Conservation (phyloP, 257 asterid genomes). For the Penstemon newberryi region DNA sequence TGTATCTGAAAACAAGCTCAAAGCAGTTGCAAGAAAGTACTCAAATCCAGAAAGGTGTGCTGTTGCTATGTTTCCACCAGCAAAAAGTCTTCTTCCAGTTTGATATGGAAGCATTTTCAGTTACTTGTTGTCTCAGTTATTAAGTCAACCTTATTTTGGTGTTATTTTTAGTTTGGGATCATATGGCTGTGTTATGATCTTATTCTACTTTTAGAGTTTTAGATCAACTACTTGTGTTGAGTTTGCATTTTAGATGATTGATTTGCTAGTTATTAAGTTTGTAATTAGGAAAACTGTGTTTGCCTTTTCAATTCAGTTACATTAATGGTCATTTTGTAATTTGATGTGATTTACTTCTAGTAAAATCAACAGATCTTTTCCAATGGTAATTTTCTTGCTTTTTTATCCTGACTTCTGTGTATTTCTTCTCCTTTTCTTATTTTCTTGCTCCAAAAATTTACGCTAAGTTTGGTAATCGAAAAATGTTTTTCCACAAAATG, state of each 20-base stretch:
- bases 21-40: conserved; percentile 59
- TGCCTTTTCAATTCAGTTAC: too few species aligned
- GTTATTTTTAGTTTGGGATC: neutral
- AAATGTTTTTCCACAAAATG: too few species aligned
- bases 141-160: too few species aligned
- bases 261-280: neutral
- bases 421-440: too few species aligned
- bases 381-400: too few species aligned
- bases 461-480: too few species aligned
- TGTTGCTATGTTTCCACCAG: conserved; percentile 75
- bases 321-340: neutral
- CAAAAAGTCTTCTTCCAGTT: conserved; percentile 35
- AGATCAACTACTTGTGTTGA: conserved; percentile 20
- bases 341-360: conserved; percentile 6
- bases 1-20: conserved; percentile 58
- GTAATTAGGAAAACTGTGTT: too few species aligned
- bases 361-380: neutral
- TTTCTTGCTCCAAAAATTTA: too few species aligned
- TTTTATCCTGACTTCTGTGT: too few species aligned
- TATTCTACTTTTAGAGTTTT: neutral
- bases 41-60: conserved; percentile 55
- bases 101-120: neutral
- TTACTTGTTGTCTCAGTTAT: too few species aligned
- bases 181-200: conserved; percentile 23
- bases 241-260: neutral